These are phyloP conservation scores for Fusarium foetens DNA, from an alignment of 2,329 filamentous ascomycete genomes.

Conservation along the genomic window DNA sequence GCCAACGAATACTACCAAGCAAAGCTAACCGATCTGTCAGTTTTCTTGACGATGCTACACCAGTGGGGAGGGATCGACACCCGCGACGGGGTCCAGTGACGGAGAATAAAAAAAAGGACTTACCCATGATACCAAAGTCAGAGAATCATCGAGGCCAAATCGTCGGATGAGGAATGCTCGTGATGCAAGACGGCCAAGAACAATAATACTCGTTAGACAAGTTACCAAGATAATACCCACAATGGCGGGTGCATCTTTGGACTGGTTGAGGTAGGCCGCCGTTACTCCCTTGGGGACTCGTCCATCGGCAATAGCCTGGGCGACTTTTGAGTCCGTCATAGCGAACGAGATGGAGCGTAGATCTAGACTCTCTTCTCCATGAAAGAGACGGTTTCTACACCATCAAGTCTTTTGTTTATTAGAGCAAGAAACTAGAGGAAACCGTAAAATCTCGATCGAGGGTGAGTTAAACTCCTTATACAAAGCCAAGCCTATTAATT, in stretches of 20 bases:
- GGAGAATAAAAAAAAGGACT: conserved; percentile 21
- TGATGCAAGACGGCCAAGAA: conserved; percentile 49
- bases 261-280: conserved; percentile 50
- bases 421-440: not conserved
- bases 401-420: not conserved
- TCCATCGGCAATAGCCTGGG: conserved; percentile 50
- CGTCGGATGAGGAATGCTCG: conserved; percentile 50
- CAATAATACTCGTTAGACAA: conserved; percentile 48
- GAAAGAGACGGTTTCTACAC: not conserved
- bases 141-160: conserved; percentile 53
- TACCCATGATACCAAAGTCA: conserved; percentile 52
- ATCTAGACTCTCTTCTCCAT: conserved; percentile 13
- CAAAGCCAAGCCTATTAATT: not conserved
- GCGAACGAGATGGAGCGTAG: not conserved
- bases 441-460: not conserved
- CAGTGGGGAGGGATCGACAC: conserved; percentile 15
- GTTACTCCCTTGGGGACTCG: conserved; percentile 50
- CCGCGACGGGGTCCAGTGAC: not conserved
- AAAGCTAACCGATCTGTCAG: conserved; percentile 41
- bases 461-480: conserved; percentile 26
- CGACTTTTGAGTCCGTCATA: conserved; percentile 44
- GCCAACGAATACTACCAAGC: conserved; percentile 56
- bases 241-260: conserved; percentile 51
- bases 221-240: conserved; percentile 53
- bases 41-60: not conserved